Base-by-base conservation (phyloP, 352 stramenopile species). In the Pythium aristosporum region DNA sequence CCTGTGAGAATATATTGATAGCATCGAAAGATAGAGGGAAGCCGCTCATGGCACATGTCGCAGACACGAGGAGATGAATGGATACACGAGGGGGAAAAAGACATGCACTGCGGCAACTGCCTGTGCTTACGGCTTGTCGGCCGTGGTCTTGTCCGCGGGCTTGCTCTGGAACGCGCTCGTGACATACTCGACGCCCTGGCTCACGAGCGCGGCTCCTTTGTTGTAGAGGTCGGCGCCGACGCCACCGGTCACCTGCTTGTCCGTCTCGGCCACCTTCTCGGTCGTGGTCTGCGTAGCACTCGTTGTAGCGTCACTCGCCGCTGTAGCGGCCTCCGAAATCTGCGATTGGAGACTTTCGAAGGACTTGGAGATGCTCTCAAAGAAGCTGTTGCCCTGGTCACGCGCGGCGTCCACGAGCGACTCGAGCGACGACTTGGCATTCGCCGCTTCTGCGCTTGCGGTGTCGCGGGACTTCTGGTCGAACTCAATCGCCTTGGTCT, bases 181-280 rank as follows among this genome's bases (percentile, higher is more conserved):
- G 42, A 90, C 77, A 67, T 90, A 90, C 36, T 84, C 80, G 30
- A 92, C 74, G 28, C 75, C 85, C 53, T 68, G 50, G 21, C 64
- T 44, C 39, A 73, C 60, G 21, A 75, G 62, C 21, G 69, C 69
- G 8, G 71, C 43, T 1, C 34, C 48, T 21, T 61, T 79, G 62
- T 88, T 81, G 52, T 89, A 80, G 21, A 92, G 63, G 15, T 72
- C 75, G 8, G 77, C 76, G 46, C 74, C 82, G 3, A 92, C 67
- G 21, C 82, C 80, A 32, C 82, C 82, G 41, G 71, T 90, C 39
- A 89, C 74, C 61, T 86, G 86, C 57, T 76, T 73, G 63, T 92
- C 82, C 41, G 89, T 68, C 47, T 80, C 81, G 37, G 75, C 66
- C 25, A 75, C 77, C 7, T 69, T 49, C 21, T 50, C 18, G 36